Evolutionary conservation across 2,329 filamentous ascomycete genomes (phyloP), one percentile per base, ranked within the genome.

Genomic region (Daldinia sp.): DNA sequence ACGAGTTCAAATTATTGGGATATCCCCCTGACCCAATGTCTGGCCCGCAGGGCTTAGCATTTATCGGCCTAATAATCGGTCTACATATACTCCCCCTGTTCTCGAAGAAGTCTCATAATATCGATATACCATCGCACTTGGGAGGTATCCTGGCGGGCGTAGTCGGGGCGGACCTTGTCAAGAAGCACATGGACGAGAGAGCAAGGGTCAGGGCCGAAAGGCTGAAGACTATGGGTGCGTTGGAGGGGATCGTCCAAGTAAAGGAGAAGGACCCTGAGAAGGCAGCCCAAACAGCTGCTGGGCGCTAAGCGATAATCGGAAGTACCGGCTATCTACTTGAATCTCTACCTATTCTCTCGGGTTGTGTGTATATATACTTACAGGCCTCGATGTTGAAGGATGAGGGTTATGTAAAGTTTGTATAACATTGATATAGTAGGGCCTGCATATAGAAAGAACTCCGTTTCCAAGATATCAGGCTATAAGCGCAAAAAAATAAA

Each of bases 1-100:
- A 89, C 46, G 83, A 84, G 41, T 87, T 90, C 79, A 85, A 83
- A 76, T 77, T 90, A 60, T 79, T 90, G 30, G 87, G 85, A 7
- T 80, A 88, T 67, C 88, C 88, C 12, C 83, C 86, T n/a, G 84
- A 87, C 35, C 82, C 82, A 10, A 81, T 81, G 74, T 79, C 79
- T 33, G 87, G 85, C 28, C 82, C 89, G 9, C 84, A 87, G 62
- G 86, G 87, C 0, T 80, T 89, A 12, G 82, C 82, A 1, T 84
- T 89, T 71, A 77, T 90, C 60, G 83, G 83, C n/a, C 70, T 87
- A 57, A 75, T 86, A 18, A 73, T 86, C 15, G 83, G 85, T 10
- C 72, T 87, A 42, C 86, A 88, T 73, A 72, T 88, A 26, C 79
- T 85, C 18, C 83, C 79, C 7, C 73, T 85, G 68, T 81, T 84